Evolutionary conservation across 2,329 filamentous ascomycete species (phyloP).

Genomic region (Fusarium sp.): DNA sequence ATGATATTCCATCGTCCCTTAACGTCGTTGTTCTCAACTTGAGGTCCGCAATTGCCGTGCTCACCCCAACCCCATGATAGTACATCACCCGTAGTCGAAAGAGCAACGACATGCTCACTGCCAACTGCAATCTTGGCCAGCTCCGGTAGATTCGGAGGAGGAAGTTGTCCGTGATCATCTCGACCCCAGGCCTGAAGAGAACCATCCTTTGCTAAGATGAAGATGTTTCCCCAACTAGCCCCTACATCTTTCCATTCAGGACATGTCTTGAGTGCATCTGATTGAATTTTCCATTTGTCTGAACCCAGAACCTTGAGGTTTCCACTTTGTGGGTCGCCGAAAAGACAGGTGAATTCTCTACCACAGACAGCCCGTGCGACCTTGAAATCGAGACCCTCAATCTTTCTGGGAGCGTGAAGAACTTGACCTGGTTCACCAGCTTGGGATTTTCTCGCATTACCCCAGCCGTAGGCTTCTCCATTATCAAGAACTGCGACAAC

Average conservation of each 20-base stretch:
- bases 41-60: constrained; percentile 92
- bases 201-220: constrained; percentile 73
- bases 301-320: constrained; percentile 76
- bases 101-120: constrained; percentile 87
- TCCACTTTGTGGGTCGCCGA: constrained; percentile 67
- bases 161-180: constrained; percentile 85
- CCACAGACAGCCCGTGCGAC: constrained; percentile 79
- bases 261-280: constrained; percentile 64
- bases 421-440: constrained; percentile 70
- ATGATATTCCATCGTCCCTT: constrained; percentile 77
- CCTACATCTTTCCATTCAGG: constrained; percentile 74
- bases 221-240: constrained; percentile 86
- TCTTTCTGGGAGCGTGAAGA: constrained; percentile 69
- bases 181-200: constrained; percentile 81
- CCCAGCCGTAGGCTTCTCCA: constrained; percentile 89
- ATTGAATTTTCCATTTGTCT: constrained; percentile 77
- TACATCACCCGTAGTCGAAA: constrained; percentile 74
- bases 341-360: constrained; percentile 84
- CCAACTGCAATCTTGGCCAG: constrained; percentile 79
- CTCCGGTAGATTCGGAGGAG: constrained; percentile 69
- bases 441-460: constrained; percentile 86
- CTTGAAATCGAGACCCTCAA: constrained; percentile 70
- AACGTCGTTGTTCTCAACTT: constrained; percentile 72
- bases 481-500: constrained; percentile 78
- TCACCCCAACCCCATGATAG: constrained; percentile 97